Conservation (phyloP, 129 eudicot genomes). For the Smallanthus sonchifolius region DNA sequence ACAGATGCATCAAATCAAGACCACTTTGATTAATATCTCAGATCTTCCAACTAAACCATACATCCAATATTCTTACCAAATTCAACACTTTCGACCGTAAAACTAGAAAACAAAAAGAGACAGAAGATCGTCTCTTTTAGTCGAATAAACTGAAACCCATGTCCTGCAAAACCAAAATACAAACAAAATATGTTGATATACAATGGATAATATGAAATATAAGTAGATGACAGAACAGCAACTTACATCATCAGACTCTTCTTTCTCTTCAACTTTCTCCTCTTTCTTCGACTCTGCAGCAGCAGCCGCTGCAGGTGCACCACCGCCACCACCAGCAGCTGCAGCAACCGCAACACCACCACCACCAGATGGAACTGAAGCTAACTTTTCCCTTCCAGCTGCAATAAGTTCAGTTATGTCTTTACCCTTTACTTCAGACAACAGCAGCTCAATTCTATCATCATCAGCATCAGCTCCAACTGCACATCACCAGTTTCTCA, state of each 20-base stretch:
- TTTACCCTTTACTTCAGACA: constrained; percentile 59
- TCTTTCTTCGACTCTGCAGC: constrained; percentile 52
- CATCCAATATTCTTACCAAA: constrained; percentile 11
- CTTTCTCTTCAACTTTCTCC: constrained; percentile 66
- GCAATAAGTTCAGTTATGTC: constrained; percentile 60
- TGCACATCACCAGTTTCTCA: constrained; percentile 24
- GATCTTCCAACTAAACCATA: constrained; percentile 1
- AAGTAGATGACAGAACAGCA: background rate
- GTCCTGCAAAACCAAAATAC: constrained; percentile 21
- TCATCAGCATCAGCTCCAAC: constrained; percentile 84
- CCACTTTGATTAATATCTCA: constrained; percentile 12
- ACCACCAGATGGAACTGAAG: constrained; percentile 69
- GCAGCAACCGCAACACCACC: constrained; percentile 42
- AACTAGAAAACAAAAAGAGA: constrained; percentile 14
- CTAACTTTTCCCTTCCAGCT: constrained; percentile 65
- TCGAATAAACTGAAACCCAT: constrained; percentile 37
- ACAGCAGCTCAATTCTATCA: constrained; percentile 42
- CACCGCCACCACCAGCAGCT: constrained; percentile 29
- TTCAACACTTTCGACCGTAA: background rate
- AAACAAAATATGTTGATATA: background rate
- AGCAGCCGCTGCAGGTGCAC: constrained; percentile 43
- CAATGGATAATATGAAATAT: background rate
- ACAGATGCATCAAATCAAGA: constrained; percentile 13
- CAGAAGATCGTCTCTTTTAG: background rate
- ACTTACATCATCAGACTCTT: constrained; percentile 62